Evolutionary conservation across 2,329 filamentous ascomycete species (phyloP).

Genomic region (Sporothrix variecibatus): DNA sequence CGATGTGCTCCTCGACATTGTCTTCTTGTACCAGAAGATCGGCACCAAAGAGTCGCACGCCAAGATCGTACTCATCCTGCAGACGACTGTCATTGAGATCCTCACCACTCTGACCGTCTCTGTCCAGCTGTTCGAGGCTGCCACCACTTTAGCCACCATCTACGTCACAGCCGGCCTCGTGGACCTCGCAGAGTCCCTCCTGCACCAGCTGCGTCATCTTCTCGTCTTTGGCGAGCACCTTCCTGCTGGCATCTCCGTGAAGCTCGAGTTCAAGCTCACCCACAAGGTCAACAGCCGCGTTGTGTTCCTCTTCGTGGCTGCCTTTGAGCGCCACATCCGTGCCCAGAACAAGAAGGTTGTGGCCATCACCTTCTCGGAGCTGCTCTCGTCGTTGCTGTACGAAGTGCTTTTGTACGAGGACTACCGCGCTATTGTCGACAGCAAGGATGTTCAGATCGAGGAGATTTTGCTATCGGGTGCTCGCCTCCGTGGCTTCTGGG

Average conservation of each 20-base stretch:
- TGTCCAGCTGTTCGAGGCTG: constrained; percentile 52
- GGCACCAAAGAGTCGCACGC: constrained; percentile 42
- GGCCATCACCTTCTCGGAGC: constrained; percentile 44
- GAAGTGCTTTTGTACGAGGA: constrained; percentile 45
- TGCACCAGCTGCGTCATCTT: constrained; percentile 53
- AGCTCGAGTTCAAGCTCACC: constrained; percentile 40
- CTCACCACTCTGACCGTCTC: constrained; percentile 42
- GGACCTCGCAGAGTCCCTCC: constrained; percentile 44
- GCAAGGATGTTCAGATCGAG: constrained; percentile 36
- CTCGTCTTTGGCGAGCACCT: constrained; percentile 49
- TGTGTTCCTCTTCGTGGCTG: constrained; percentile 49
- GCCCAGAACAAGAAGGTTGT: constrained; percentile 37
- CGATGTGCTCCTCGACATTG: constrained; percentile 45
- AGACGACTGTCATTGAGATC: constrained; percentile 45
- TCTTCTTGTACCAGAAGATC: constrained; percentile 45
- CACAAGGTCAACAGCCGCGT: constrained; percentile 34
- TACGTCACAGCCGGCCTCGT: constrained; percentile 47
- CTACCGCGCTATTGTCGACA: constrained; percentile 37
- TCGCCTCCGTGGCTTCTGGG: constrained; percentile 42
- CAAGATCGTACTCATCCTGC: constrained; percentile 44
- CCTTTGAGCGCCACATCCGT: constrained; percentile 46
- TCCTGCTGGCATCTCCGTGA: constrained; percentile 39
- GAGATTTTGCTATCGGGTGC: constrained; percentile 42
- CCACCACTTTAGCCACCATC: constrained; percentile 48
- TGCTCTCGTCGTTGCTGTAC: constrained; percentile 43